Conservation (phyloP, 768 basidiomycete species). For the Boletus vermiculosoides region DNA sequence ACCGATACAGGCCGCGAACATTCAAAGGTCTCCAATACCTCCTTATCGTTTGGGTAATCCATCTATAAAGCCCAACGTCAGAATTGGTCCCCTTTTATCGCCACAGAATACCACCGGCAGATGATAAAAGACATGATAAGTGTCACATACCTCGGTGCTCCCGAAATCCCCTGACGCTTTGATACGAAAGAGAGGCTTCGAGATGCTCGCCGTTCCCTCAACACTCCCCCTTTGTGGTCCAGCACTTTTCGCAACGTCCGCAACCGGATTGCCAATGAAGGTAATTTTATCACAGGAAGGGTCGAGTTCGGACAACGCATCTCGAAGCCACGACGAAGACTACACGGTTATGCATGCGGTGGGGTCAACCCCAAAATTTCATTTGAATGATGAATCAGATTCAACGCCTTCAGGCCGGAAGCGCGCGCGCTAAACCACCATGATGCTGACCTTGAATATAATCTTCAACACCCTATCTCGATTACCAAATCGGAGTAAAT, state of each 20-base stretch:
- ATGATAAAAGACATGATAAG: too few relatives aligned
- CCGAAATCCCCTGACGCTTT: slow-evolving; percentile 82
- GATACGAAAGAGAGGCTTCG: slow-evolving; percentile 71
- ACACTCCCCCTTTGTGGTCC: slow-evolving; percentile 14
- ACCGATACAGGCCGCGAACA: slow-evolving; percentile 66
- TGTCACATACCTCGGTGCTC: slow-evolving; percentile 65
- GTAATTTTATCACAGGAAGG: slow-evolving; percentile 83
- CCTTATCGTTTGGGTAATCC: slow-evolving; percentile 93
- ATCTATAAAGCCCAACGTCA: slow-evolving; percentile 50
- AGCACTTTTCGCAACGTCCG: slow-evolving; percentile 18
- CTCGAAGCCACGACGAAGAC: slow-evolving; percentile 88
- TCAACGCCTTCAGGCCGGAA: neutral
- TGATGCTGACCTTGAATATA: slow-evolving; percentile 69
- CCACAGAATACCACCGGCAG: too few relatives aligned
- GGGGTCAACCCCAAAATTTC: neutral
- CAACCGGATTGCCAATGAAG: slow-evolving; percentile 72
- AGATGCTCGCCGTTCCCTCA: neutral
- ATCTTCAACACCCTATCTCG: slow-evolving; percentile 65
- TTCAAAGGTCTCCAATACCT: slow-evolving; percentile 89
- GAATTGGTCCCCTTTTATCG: too few relatives aligned
- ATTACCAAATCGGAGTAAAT: neutral
- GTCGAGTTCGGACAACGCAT: slow-evolving; percentile 89
- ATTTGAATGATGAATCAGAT: neutral
- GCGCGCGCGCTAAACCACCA: neutral
- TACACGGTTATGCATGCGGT: slow-evolving; percentile 19